Evolutionary conservation across 2,329 filamentous ascomycete species (phyloP).

Genomic region (Cyphellophora attinorum): DNA sequence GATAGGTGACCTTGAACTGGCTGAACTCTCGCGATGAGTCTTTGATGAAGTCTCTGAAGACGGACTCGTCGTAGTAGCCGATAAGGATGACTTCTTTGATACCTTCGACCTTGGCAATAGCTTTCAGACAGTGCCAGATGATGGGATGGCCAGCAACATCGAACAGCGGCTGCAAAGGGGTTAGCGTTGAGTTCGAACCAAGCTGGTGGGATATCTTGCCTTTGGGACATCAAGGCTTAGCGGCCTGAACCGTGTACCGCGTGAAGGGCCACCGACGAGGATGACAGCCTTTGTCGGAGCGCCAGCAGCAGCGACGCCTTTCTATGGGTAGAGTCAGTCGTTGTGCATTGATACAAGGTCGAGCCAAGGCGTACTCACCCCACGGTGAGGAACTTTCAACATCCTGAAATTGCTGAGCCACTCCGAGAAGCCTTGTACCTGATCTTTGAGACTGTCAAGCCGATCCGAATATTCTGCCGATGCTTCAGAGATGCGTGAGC

Average conservation of each 20-base stretch:
- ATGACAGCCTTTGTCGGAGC: slow-evolving; percentile 87
- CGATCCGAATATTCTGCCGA: too few species aligned
- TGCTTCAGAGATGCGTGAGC: too few species aligned
- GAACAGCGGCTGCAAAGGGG: slow-evolving; percentile 67
- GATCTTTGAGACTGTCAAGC: too few species aligned
- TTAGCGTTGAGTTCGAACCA: not conserved
- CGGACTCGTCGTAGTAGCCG: slow-evolving; percentile 94
- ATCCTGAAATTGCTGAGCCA: too few species aligned
- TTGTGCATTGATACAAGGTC: not conserved
- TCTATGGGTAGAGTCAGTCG: not conserved
- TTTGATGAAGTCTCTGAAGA: slow-evolving; percentile 98
- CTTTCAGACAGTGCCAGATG: slow-evolving; percentile 93
- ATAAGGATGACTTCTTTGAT: slow-evolving; percentile 97
- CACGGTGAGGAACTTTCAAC: not conserved
- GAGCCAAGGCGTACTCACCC: not conserved
- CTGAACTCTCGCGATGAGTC: slow-evolving; percentile 77
- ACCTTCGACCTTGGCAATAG: slow-evolving; percentile 79
- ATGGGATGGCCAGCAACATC: slow-evolving; percentile 97
- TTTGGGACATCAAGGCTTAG: slow-evolving; percentile 93
- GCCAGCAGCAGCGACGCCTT: slow-evolving; percentile 21
- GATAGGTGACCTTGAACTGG: slow-evolving; percentile 81
- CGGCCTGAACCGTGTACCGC: slow-evolving; percentile 91
- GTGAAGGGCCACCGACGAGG: slow-evolving; percentile 86
- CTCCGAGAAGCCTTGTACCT: too few species aligned
- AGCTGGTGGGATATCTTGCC: slow-evolving; percentile 40